Percentiles rank a stretch among this genome's conserved stretches.
phyloP scores from a whole-genome alignment of 192 early-diverging fungal species.

The Podila epigama region DNA sequence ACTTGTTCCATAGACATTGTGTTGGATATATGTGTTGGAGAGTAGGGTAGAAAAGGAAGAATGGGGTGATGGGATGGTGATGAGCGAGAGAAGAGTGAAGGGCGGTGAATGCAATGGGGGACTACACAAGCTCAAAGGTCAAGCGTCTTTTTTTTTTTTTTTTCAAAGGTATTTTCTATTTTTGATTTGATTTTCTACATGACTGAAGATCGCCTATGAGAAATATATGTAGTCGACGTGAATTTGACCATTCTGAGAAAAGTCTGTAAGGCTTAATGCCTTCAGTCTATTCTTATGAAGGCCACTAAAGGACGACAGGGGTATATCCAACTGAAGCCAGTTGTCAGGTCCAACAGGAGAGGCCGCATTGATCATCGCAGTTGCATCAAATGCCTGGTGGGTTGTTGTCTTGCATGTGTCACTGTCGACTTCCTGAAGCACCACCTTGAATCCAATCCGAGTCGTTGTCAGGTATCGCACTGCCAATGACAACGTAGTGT shows the following conservation, averaged over 20 bases:
- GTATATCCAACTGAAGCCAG: conserved; percentile 8
- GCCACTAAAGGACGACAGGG: neutral
- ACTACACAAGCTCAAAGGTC: no score
- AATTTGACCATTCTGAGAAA: neutral
- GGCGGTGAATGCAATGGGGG: neutral
- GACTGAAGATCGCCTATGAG: neutral
- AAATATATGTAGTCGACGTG: neutral
- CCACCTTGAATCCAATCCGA: conserved; percentile 16
- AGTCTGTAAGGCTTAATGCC: neutral
- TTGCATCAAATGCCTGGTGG: neutral
- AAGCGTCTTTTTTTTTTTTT: neutral
- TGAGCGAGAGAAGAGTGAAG: neutral
- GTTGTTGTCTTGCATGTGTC: neutral
- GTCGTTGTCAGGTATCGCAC: conserved; percentile 9
- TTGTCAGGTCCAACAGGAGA: neutral
- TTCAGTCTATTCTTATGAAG: neutral
- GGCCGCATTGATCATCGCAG: conserved; percentile 6
- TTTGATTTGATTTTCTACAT: no score
- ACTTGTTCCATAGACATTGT: conserved; percentile 41
- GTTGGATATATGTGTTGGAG: neutral
- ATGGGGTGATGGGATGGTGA: neutral
- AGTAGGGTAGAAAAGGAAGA: neutral
- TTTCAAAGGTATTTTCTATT: no score
- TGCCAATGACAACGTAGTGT: conserved; percentile 3
- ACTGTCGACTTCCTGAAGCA: neutral